Base-by-base conservation (phyloP, 2,329 filamentous ascomycete genomes). In the Ceratocystis destructans region DNA sequence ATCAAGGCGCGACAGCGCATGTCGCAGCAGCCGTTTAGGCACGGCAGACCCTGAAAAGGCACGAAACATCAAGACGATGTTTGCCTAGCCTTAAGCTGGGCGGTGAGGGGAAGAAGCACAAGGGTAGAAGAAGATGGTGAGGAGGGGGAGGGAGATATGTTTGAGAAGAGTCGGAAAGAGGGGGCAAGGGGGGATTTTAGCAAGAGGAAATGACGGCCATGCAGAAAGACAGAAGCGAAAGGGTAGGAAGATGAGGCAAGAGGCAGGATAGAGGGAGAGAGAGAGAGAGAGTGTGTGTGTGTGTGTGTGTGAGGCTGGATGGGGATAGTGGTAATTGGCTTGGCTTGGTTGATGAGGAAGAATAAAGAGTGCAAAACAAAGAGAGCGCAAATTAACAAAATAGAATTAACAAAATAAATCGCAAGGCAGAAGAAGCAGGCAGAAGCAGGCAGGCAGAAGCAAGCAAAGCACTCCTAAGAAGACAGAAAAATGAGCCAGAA, bases 1-100 rank as follows among this genome's bases (percentile, higher is more conserved):
- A 71, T 96, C 91, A 68, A 96, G 81, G 67, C 87, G 86, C 28
- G 88, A 87, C 53, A 99, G 79, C 62, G 87, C 90, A 78, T 94
- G 96, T 71, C 90, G 87, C 70, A 97, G 82, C 72, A 97, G 82
- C 75, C 88, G 86, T 82, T 94, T 96, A 77, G 92, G 89, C 80
- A 96, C 90, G 71, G 84, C 89, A 69, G 90, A 84, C 74, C 77
- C 80, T 72, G 79, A 77, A 72, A 85, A 84, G 67, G 80, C 81
- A 75, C 80, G 86, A 72, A 94, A 83, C 74, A 89, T 85, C 65
- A 87, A 59, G 64, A 61, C 37, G 25, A 15, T 65, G 64, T 20
- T 55, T 20, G 55, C 55, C 37, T 59, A 59, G 55, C 28, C 28
- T 59, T 20, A n/a, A n/a, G 12, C 55, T n/a, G 20, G 15, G 25